phyloP scores from a whole-genome alignment of 129 eudicot species.

The Flaveria ramosissima region DNA sequence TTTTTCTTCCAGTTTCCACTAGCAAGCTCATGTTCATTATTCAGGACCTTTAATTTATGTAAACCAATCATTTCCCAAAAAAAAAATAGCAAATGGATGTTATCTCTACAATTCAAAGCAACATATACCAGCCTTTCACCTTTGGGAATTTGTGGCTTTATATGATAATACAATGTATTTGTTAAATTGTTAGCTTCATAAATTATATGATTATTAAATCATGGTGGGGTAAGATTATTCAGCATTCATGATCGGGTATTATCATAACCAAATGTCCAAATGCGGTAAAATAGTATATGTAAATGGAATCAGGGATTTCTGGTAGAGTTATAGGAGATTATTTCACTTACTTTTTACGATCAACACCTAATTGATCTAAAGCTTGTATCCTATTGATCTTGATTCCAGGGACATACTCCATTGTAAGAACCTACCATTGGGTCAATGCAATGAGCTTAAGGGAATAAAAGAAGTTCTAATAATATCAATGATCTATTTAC shows the following conservation, averaged over 20 bases:
- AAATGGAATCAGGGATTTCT: conserved; percentile 1
- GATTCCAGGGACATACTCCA: conserved; percentile 99
- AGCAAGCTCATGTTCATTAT: conserved; percentile 13
- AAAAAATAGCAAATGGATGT: neutral
- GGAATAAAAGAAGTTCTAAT: neutral
- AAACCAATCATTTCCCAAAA: neutral
- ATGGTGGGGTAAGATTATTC: neutral
- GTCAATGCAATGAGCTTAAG: conserved; percentile 28
- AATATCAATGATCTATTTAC: neutral
- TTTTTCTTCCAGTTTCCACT: conserved; percentile 12
- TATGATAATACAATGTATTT: neutral
- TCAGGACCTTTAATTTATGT: neutral
- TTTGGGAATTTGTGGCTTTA: neutral
- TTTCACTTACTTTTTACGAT: conserved; percentile 71
- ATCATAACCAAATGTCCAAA: neutral
- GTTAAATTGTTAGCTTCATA: neutral
- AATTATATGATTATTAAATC: neutral
- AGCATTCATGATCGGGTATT: neutral
- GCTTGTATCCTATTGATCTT: conserved; percentile 94
- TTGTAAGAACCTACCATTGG: conserved; percentile 64
- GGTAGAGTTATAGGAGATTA: conserved; percentile 9
- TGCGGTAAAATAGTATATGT: neutral
- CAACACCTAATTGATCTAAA: conserved; percentile 94
- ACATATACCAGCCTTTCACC: neutral
- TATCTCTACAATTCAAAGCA: conserved; percentile 2